Evolutionary conservation across 2,329 filamentous ascomycete genomes (phyloP), one percentile per base, ranked within the genome.

Genomic region (Leptosphaerulina australis): DNA sequence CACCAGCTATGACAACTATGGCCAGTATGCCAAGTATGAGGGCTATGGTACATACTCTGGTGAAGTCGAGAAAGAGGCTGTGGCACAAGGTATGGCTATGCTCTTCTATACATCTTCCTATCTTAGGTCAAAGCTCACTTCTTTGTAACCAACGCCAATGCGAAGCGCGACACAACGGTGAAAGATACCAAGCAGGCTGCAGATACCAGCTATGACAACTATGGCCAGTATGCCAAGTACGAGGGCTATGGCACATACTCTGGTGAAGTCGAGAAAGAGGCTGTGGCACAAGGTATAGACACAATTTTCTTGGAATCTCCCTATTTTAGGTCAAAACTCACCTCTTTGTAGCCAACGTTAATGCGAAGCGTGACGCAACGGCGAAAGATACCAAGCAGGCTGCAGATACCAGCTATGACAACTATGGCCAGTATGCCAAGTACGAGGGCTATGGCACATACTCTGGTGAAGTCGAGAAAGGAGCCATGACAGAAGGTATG

Each of bases 341-440:
- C 12, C n/a, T 2, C 6, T 17, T 12, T 5, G n/a, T 15, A 51
- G 40, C 30, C 9, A 41, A 45, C 1, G 31, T 25, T 6, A 20
- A 46, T 21, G 40, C 37, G 41, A 53, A 52, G 31, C 44, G 36
- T 28, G 21, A 40, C 18, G 36, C 21, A 10, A 48, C 25, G 37
- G 29, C 10, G 9, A 10, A 2, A 3, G 15, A n/a, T 7, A 26
- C n/a, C n/a, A 31, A 44, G 20, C 43, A 56, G 30, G 44, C 9
- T 11, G 25, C 33, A 11, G 50, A 53, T 33, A 25, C 17, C 11
- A 21, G 37, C 10, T 54, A 50, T 30, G 41, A 17, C 26, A 22
- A 20, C 17, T 47, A 50, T 22, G 25, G 20, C 4, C 25, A 21
- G 5, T 57, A 52, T 14, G 25, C 10, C 9, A 30, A 25, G 1